Conservation (phyloP, 345 rosid species). For the Boechera stricta region DNA sequence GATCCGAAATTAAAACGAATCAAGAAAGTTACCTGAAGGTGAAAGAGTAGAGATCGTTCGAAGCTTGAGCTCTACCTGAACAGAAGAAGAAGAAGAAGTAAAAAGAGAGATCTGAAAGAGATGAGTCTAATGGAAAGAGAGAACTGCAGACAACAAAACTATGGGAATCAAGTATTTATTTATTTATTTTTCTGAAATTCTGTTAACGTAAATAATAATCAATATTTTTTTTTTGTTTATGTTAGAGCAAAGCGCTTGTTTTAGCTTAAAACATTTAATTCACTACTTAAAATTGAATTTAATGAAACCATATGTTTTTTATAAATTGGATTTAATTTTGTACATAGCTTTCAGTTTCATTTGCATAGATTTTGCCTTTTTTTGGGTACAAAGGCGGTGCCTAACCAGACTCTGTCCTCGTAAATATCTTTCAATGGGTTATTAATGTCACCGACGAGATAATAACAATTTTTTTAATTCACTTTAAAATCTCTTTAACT, state of each 20-base stretch:
- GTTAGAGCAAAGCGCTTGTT: slow-evolving; percentile 7
- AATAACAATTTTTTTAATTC: neutral
- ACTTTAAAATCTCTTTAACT: slow-evolving; percentile 9
- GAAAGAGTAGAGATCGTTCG: neutral
- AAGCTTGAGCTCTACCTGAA: neutral
- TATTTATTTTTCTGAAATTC: neutral
- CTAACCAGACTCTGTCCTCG: slow-evolving; percentile 25
- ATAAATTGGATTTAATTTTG: neutral
- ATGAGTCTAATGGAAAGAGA: slow-evolving; percentile 17
- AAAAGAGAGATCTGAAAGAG: slow-evolving; percentile 33
- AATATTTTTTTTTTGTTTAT: neutral
- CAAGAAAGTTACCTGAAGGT: slow-evolving; percentile 34
- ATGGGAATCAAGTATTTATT: slow-evolving; percentile 26
- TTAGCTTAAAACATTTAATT: neutral
- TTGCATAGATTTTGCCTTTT: slow-evolving; percentile 10
- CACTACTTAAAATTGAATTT: neutral
- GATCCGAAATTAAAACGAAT: slow-evolving; percentile 2
- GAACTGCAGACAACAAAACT: slow-evolving; percentile 36
- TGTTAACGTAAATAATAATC: neutral
- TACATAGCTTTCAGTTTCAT: slow-evolving; percentile 26
- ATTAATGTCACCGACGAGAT: slow-evolving; percentile 29
- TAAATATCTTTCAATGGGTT: slow-evolving; percentile 25
- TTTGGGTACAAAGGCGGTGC: slow-evolving; percentile 37
- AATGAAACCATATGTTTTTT: neutral
- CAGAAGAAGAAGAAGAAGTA: slow-evolving; percentile 11